A percentile compares a stretch with the other conserved stretches of the same genome.
phyloP scores from a whole-genome alignment of 2,329 filamentous ascomycete genomes.

The Diaporthe nobilis region DNA sequence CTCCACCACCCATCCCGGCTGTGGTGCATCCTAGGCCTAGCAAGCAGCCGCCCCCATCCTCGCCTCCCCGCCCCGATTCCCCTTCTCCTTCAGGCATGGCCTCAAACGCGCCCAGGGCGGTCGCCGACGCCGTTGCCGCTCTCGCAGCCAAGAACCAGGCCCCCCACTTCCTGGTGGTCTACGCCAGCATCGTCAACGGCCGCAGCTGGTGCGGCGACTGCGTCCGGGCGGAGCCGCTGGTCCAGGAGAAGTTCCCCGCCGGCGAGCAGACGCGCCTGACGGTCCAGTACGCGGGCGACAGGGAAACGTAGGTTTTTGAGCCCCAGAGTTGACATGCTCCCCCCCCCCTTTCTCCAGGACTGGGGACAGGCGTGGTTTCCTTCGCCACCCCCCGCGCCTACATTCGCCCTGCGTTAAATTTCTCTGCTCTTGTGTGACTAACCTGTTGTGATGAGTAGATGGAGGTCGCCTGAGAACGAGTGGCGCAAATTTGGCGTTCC shows the following conservation, averaged over 20 bases:
- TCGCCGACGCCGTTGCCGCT: constrained; percentile 31
- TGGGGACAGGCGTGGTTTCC: no score
- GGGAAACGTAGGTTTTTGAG: constrained; percentile 43
- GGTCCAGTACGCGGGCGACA: constrained; percentile 46
- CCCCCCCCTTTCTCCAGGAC: no score
- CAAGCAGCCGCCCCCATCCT: no score
- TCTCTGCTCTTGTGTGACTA: not conserved
- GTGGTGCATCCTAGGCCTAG: not conserved
- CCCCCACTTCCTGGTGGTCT: constrained; percentile 46
- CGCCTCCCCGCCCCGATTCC: no score
- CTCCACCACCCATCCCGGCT: not conserved
- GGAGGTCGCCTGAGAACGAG: constrained; percentile 45
- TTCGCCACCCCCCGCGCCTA: not conserved
- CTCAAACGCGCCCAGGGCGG: constrained; percentile 16
- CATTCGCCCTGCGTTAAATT: not conserved
- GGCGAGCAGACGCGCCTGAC: constrained; percentile 35
- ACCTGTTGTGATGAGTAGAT: constrained; percentile 41
- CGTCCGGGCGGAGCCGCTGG: constrained; percentile 45
- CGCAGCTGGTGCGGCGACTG: constrained; percentile 49
- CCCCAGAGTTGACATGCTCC: not conserved
- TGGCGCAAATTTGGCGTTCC: constrained; percentile 47
- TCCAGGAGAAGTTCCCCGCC: constrained; percentile 45
- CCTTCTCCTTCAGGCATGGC: not conserved
- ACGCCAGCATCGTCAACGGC: constrained; percentile 45
- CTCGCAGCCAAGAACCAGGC: constrained; percentile 39